phyloP scores from a whole-genome alignment of 1,284 basidiomycete genomes.

The Austroboletus niveus region DNA sequence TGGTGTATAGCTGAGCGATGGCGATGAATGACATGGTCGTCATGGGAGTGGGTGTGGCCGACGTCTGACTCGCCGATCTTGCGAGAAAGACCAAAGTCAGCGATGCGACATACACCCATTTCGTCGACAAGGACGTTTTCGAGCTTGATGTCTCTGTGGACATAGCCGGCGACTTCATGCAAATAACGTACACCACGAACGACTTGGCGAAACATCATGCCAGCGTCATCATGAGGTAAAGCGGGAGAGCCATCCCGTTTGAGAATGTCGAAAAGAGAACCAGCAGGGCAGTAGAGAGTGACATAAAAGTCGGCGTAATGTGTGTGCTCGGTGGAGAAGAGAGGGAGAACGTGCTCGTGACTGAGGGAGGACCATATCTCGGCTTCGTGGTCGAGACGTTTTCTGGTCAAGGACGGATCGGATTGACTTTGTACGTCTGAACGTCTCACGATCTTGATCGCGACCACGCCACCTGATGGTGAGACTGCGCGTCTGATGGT shows the following conservation, averaged over 20 bases:
- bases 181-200: slow-evolving; percentile 85
- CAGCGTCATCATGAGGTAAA: slow-evolving; percentile 72
- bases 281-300: slow-evolving; percentile 81
- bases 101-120: slow-evolving; percentile 75
- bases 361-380: slow-evolving; percentile 76
- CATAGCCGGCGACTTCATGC: slow-evolving; percentile 74
- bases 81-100: slow-evolving; percentile 81
- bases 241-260: slow-evolving; percentile 66
- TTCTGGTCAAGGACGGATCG: slow-evolving; percentile 46
- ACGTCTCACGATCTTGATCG: slow-evolving; percentile 78
- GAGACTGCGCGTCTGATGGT: slow-evolving; percentile 76
- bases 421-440: slow-evolving; percentile 51
- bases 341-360: slow-evolving; percentile 79
- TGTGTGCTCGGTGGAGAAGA: slow-evolving; percentile 70
- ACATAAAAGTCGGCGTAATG: slow-evolving; percentile 78
- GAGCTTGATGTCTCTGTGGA: slow-evolving; percentile 94
- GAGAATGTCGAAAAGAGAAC: slow-evolving; percentile 84
- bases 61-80: slow-evolving; percentile 54
- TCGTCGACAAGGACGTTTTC: slow-evolving; percentile 95
- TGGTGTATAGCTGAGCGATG: slow-evolving; percentile 30
- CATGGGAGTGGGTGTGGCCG: slow-evolving; percentile 35
- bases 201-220: slow-evolving; percentile 89
- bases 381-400: slow-evolving; percentile 74
- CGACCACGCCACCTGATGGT: slow-evolving; percentile 65
- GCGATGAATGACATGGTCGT: slow-evolving; percentile 19